Evolutionary conservation across 768 basidiomycete genomes (phyloP).

Genomic region (Mycena belliarum): DNA sequence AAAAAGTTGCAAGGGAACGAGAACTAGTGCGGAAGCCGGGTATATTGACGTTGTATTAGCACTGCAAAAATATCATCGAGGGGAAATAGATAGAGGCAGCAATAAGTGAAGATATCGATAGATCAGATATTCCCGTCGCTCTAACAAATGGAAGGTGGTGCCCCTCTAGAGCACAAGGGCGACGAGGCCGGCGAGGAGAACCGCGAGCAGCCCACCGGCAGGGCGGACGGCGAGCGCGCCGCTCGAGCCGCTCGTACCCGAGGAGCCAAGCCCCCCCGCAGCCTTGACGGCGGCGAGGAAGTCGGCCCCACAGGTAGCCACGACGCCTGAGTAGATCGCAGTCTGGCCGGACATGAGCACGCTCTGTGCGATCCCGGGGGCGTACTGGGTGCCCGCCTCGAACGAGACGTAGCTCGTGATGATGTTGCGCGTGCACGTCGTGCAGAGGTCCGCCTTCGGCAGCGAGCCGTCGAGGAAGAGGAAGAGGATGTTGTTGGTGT

Average conservation of each 20-base stretch:
- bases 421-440: constrained; percentile 75
- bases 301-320: constrained; percentile 61
- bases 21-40: background rate
- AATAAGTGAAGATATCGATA: background rate
- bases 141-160: background rate
- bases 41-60: background rate
- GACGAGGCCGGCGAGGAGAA: constrained; percentile 35
- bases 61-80: background rate
- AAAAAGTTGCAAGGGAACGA: too few species aligned
- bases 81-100: background rate
- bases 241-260: constrained; percentile 24
- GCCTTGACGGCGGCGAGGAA: constrained; percentile 74
- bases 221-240: constrained; percentile 21
- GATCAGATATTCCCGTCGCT: too few species aligned
- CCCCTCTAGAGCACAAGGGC: constrained; percentile 14
- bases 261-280: constrained; percentile 56
- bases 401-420: constrained; percentile 76
- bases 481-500: constrained; percentile 71
- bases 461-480: constrained; percentile 66
- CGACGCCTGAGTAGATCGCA: constrained; percentile 63
- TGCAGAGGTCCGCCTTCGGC: constrained; percentile 65
- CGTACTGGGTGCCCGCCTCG: constrained; percentile 73
- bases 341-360: constrained; percentile 66
- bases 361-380: constrained; percentile 67
- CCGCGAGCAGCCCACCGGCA: constrained; percentile 29